These are phyloP conservation scores for Penicillium brasilianum DNA, from an alignment of 2,329 filamentous ascomycete genomes.

Conservation along the genomic window DNA sequence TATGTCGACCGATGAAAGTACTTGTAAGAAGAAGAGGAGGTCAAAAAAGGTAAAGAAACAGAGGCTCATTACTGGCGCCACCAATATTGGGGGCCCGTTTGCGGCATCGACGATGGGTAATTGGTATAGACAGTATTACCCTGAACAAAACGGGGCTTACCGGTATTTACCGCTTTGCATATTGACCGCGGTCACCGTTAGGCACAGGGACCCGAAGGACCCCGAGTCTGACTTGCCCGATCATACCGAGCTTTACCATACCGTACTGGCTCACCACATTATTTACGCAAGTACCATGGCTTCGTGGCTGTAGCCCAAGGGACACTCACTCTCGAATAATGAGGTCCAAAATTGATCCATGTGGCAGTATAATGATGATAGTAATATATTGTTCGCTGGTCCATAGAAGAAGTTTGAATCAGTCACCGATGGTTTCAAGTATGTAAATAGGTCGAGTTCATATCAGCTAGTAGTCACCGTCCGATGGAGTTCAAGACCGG, in stretches of 20 bases:
- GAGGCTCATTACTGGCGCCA: too few species aligned
- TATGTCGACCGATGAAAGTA: not conserved
- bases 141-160: not conserved
- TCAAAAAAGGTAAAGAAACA: too few species aligned
- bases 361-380: too few species aligned
- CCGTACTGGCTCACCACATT: slow-evolving; percentile 16
- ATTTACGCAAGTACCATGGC: not conserved
- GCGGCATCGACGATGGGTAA: slow-evolving; percentile 9
- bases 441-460: not conserved
- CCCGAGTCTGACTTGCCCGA: slow-evolving; percentile 2
- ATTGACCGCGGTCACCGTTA: not conserved
- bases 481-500: not conserved
- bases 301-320: slow-evolving; percentile 1
- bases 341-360: not conserved
- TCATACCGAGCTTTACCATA: slow-evolving; percentile 15
- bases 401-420: not conserved
- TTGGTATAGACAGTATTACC: slow-evolving; percentile 21
- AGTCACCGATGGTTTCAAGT: not conserved
- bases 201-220: not conserved
- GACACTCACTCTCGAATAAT: not conserved
- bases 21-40: not conserved
- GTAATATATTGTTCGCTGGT: not conserved
- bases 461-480: not conserved
- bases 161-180: not conserved
- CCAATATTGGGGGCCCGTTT: slow-evolving; percentile 10